Percentiles rank a stretch among this genome's conserved stretches.
Evolutionary conservation across 768 basidiomycete genomes (phyloP).

Genomic region (Suillus spraguei): DNA sequence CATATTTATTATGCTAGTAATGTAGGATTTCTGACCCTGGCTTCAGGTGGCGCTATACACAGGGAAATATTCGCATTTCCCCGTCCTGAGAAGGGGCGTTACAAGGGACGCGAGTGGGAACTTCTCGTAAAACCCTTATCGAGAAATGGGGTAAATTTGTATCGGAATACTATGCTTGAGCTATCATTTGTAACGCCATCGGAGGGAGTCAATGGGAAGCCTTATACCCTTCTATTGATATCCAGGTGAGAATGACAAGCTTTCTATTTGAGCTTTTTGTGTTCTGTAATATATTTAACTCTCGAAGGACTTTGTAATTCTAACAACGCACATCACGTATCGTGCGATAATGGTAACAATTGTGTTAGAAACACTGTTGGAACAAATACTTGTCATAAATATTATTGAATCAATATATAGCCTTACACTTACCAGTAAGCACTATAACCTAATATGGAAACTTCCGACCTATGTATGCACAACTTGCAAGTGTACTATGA

Average conservation of each 20-base stretch:
- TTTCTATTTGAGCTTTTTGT: not conserved
- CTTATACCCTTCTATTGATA: not conserved
- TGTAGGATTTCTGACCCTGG: conserved; percentile 4
- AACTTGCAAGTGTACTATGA: no score
- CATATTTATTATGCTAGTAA: conserved; percentile 30
- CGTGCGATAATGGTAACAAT: not conserved
- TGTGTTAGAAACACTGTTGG: not conserved
- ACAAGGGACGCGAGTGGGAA: conserved; percentile 75
- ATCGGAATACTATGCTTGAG: conserved; percentile 33
- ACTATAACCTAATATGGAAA: no score
- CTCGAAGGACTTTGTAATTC: not conserved
- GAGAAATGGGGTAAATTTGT: conserved; percentile 77
- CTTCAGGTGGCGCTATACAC: conserved; percentile 58
- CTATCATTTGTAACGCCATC: not conserved
- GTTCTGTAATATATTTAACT: not conserved
- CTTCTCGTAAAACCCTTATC: conserved; percentile 73
- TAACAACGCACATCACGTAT: not conserved
- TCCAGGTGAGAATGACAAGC: not conserved
- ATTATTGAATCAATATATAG: no score
- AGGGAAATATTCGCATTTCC: conserved; percentile 81
- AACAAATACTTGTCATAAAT: not conserved
- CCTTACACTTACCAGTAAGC: no score
- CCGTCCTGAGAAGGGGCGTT: conserved; percentile 51
- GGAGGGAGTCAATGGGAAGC: not conserved
- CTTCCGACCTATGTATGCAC: no score